Evolutionary conservation across 441 rosid species (phyloP), one percentile per base, ranked within the genome.

Genomic region (Mallotus repandus): DNA sequence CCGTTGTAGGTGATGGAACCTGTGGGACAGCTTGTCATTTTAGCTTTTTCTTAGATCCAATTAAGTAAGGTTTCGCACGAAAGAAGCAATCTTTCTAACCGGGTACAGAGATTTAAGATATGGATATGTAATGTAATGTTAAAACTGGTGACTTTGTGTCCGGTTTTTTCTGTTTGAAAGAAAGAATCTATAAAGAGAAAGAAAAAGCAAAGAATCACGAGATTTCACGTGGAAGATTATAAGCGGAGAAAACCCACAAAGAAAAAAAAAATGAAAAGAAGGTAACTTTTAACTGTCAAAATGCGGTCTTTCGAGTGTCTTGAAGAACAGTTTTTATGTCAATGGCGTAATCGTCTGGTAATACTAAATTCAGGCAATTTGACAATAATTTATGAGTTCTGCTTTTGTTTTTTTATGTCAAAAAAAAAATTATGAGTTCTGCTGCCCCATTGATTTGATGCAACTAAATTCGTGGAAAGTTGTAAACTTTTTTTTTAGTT

Each of bases 1-100:
- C 73, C 70, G 83, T 93, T 93, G 88, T 81, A 93, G 58, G 76
- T 72, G 46, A 93, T 79, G 21, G 89, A 78, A 74, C 84, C 87
- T 45, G 15, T 32, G 2, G 97, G 97, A 74, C 98, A 94, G 69
- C 54, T 38, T 4, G 80, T 16, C 80, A 80, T 80, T 21, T 56
- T 32, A 41, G 52, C 18, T 14, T 41, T 41, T 12, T 41, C 5
- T 69, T 9, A 45, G 19, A 38, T 52, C 62, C 2, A 58, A 29
- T 29, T 29, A 29, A 72, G 66, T 22, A 72, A 63, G 61, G 60
- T 11, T 41, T 9, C 2, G 59, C 22, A 64, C 2, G 9, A 49
- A 8, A 14, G 4, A 22, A 15, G 38, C 7, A 50, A 19, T 41
- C 14, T 49, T 13, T 9, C 9, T 56, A 16, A 56, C 7, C 1